Evolutionary conservation across 1,139 yeast genomes (phyloP), one percentile per base, ranked within the genome.

Genomic region (Trichomonascaceae sp.): DNA sequence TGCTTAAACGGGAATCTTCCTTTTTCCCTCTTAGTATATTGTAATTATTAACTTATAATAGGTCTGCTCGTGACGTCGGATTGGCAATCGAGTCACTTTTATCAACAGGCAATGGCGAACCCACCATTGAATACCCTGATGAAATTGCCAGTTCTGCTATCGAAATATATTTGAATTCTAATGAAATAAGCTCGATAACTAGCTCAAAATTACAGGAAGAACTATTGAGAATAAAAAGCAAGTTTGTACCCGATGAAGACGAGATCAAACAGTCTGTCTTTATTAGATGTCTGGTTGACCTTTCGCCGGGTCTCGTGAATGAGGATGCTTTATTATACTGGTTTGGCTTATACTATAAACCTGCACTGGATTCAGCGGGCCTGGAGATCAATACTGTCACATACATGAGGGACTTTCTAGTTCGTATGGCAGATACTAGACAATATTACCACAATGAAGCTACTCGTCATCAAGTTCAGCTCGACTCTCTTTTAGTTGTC

Each of bases 291-390:
- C 70, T 84, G 17, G 67, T 57, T 55, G 55, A 70, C 58, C 61
- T 74, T 66, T 57, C 73, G 55, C 74, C 78, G 63, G 56, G 76
- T 65, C 54, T 78, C 5, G 56, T 77, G 10, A 72, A 72, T 53
- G 62, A 65, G 19, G 73, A 74, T 1, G 78, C 78, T 48, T 67
- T 80, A 10, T 63, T 65, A 43, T 65, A 74, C 24, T 85, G 89
- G 88, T 71, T 81, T 51, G 70, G 71, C 47, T 72, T 78, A n/a
- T 78, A 81, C 60, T 66, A 78, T 9, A 70, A 71, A 20, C 80
- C 83, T 0, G 84, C 87, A 0, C 70, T 83, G 1, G 85, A 84
- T 63, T 80, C 85, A 48, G 85, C 85, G 0, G 85, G 87, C 1
- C 74, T 68, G 49, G 60, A 60, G 45, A 62, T 68, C 44, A 61